phyloP scores from a whole-genome alignment of 2,329 filamentous ascomycete species.

The Diaporthe caulivora region DNA sequence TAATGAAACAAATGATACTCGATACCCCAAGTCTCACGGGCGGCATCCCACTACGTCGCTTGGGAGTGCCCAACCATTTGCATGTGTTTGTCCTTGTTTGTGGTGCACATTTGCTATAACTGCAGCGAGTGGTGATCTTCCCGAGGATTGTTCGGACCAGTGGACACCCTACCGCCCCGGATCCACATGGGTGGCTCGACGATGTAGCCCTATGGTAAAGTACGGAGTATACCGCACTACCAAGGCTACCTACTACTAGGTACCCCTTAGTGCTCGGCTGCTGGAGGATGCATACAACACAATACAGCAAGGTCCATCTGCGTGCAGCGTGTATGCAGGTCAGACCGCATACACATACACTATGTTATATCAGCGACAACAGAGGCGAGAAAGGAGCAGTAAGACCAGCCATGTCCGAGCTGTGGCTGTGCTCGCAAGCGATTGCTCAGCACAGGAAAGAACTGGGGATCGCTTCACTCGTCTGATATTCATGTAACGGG shows the following conservation, averaged over 20 bases:
- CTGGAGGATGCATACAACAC: neutral
- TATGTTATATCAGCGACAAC: neutral
- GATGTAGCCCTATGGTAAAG: neutral
- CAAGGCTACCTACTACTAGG: too few species aligned
- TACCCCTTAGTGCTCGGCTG: neutral
- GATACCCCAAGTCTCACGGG: neutral
- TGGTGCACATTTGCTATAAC: neutral
- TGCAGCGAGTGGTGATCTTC: neutral
- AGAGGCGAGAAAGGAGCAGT: neutral
- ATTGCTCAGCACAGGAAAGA: neutral
- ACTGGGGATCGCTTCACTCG: neutral
- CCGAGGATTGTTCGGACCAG: neutral
- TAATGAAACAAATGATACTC: slow-evolving; percentile 11
- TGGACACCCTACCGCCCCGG: neutral
- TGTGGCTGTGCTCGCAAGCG: slow-evolving; percentile 14
- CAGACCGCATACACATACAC: neutral
- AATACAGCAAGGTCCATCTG: neutral
- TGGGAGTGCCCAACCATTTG: slow-evolving; percentile 9
- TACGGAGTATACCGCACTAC: too few species aligned
- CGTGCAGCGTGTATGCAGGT: neutral
- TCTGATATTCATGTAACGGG: slow-evolving; percentile 31
- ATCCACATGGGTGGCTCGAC: neutral
- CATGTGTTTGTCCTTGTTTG: neutral
- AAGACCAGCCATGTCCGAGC: neutral
- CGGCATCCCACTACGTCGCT: neutral